phyloP scores from a whole-genome alignment of 2,329 filamentous ascomycete genomes.

The Cadophora sp. region DNA sequence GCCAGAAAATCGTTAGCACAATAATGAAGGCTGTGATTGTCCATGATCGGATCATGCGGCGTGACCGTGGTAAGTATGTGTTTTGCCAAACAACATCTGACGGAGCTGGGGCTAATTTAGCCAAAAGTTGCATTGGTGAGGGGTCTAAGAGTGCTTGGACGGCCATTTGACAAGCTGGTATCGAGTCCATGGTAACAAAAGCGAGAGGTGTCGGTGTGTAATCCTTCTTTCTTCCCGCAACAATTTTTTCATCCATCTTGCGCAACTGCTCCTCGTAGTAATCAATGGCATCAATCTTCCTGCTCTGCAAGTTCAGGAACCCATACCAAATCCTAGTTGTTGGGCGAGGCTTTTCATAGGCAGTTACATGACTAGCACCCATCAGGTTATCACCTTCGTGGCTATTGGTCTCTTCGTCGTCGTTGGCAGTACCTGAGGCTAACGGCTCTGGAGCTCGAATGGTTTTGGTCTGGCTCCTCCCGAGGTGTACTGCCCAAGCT shows the following conservation, averaged over 20 bases:
- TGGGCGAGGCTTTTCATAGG: conserved; percentile 62
- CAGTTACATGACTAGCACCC: conserved; percentile 48
- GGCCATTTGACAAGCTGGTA: conserved; percentile 91
- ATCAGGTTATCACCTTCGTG: conserved; percentile 68
- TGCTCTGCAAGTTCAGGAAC: conserved; percentile 72
- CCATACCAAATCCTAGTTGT: conserved; percentile 81
- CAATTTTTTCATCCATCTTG: conserved; percentile 77
- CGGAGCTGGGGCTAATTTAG: conserved; percentile 85
- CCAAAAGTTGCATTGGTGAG: conserved; percentile 82
- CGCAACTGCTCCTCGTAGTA: conserved; percentile 90
- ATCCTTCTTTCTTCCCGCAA: conserved; percentile 71
- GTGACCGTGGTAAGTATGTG: conserved; percentile 79
- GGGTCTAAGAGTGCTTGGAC: conserved; percentile 94
- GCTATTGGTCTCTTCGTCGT: conserved; percentile 51
- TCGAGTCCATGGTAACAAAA: conserved; percentile 97
- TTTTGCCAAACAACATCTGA: conserved; percentile 96
- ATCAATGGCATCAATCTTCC: conserved; percentile 87
- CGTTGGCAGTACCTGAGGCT: conserved; percentile 43
- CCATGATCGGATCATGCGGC: conserved; percentile 82
- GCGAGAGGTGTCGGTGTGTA: conserved; percentile 84
- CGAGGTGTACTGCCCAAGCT: conserved; percentile 80
- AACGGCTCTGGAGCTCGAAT: conserved; percentile 49
- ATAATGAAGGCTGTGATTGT: conserved; percentile 82
- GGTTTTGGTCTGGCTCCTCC: conserved; percentile 57
- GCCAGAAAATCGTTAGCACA: conserved; percentile 86